Evolutionary conservation across 2,329 filamentous ascomycete genomes (phyloP), one percentile per base, ranked within the genome.

Genomic region (Podosphaera xanthii): DNA sequence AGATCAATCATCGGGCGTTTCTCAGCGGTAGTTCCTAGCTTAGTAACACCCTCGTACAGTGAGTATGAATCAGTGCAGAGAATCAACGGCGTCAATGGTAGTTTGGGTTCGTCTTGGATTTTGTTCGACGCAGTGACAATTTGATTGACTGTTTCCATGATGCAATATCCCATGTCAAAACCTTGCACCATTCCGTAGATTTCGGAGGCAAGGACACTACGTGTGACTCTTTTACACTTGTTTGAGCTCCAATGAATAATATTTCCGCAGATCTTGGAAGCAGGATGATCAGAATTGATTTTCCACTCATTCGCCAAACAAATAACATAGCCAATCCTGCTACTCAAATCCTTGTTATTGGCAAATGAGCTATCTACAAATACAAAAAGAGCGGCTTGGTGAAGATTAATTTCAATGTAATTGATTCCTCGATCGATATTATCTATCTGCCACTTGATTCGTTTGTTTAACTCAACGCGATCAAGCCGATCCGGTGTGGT

Each of bases 151-250:
- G 35, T 62, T 12, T 52, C 36, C 6, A 36, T 33, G 36, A 60
- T 50, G 3, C 54, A 58, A 5, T 38, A 31, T 30, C 8, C 53
- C 10, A 61, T 59, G 44, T 63, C 58, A 22, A 62, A 46, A 10
- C 60, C 59, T 2, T 4, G 12, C 6, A 60, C 46, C 49, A 63
- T 61, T 0, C 36, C 55, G 33, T 22, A 22, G 22, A 22, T 22
- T 22, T 22, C 22, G 22, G 22, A 22, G 22, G 22, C 22, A 22
- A 22, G 60, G 9, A 64, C 55, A 44, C 59, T 63, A 14, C 53
- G 22, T 2, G 57, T 63, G 30, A 64, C 59, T 33, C 59, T 36
- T 36, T 59, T 62, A 30, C 55, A 57, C 33, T 57, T 57, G 5
- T 12, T 40, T 5, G 36, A 57, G 38, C 33, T 40, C 55, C 55